Percentiles rank a stretch among this genome's conserved stretches.
Evolutionary conservation across 768 basidiomycete species (phyloP).

Genomic region (Leccinum broughii): DNA sequence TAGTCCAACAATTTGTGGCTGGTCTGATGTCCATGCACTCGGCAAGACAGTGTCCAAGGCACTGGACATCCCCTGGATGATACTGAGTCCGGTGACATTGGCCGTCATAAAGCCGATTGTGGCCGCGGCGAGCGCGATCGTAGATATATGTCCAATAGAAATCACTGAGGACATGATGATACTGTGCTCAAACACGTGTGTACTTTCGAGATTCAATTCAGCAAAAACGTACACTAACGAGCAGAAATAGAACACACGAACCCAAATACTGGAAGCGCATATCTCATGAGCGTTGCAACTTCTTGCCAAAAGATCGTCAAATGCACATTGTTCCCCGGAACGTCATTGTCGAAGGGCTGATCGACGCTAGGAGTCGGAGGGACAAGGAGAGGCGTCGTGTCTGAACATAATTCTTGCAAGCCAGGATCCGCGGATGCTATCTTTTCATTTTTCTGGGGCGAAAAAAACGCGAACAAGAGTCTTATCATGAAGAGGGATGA

Average conservation of each 20-base stretch:
- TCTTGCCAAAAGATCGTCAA: conserved; percentile 8
- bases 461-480: conserved; percentile 5
- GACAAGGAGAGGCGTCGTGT: conserved; percentile 59
- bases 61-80: conserved; percentile 80
- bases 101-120: conserved; percentile 75
- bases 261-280: conserved; percentile 76
- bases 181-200: conserved; percentile 83
- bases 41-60: conserved; percentile 93
- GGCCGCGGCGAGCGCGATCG: conserved; percentile 83
- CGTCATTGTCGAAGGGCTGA: conserved; percentile 32
- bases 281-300: conserved; percentile 52
- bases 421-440: conserved; percentile 1
- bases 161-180: conserved; percentile 83
- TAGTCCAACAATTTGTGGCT: conserved; percentile 83
- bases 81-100: conserved; percentile 54
- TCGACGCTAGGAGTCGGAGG: conserved; percentile 54
- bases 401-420: conserved; percentile 27
- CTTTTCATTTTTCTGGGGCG: background rate
- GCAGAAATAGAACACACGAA: conserved; percentile 35
- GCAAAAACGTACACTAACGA: background rate
- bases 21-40: conserved; percentile 87
- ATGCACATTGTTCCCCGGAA: conserved; percentile 24
- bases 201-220: conserved; percentile 35
- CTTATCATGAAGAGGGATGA: conserved; percentile 5
- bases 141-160: conserved; percentile 91